phyloP scores from a whole-genome alignment of 768 basidiomycete genomes.

The Tylopilus sp. region DNA sequence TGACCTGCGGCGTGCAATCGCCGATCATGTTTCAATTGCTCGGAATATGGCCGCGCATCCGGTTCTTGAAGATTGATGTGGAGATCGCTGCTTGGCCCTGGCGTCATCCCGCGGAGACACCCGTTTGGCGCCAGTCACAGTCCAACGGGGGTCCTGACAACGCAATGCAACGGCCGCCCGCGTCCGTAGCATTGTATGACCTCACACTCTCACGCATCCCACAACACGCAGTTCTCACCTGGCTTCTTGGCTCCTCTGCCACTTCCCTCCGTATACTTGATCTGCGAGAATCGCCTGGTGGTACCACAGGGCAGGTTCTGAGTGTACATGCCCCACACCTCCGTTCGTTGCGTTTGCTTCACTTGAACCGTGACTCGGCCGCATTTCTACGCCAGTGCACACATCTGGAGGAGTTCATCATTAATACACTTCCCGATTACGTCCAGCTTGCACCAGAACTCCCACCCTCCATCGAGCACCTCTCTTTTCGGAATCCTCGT shows the following conservation, averaged over 20 bases:
- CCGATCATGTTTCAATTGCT: slow-evolving; percentile 43
- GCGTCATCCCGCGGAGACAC: slow-evolving; percentile 13
- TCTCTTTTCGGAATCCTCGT: slow-evolving; percentile 34
- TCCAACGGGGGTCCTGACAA: neutral
- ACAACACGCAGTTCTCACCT: slow-evolving; percentile 29
- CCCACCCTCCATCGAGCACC: slow-evolving; percentile 38
- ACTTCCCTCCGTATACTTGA: slow-evolving; percentile 38
- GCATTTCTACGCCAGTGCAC: slow-evolving; percentile 36
- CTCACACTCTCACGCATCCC: slow-evolving; percentile 37
- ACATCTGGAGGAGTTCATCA: slow-evolving; percentile 38
- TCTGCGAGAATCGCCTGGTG: slow-evolving; percentile 35
- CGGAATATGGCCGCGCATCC: slow-evolving; percentile 34
- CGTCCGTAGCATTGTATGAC: slow-evolving; percentile 36
- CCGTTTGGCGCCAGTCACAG: slow-evolving; percentile 5
- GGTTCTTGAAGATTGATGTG: slow-evolving; percentile 36
- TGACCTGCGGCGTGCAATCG: slow-evolving; percentile 38
- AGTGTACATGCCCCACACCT: slow-evolving; percentile 30
- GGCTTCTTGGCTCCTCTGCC: slow-evolving; percentile 38
- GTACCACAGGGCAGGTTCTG: slow-evolving; percentile 24
- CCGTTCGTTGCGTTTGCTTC: slow-evolving; percentile 42
- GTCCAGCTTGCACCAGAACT: slow-evolving; percentile 31
- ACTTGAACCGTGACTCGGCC: slow-evolving; percentile 31
- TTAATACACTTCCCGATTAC: slow-evolving; percentile 35
- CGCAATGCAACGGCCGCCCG: slow-evolving; percentile 1
- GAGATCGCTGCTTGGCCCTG: slow-evolving; percentile 38